These are phyloP conservation scores for Phytophthora rubi DNA, from an alignment of 352 stramenopile genomes.

Conservation along the genomic window DNA sequence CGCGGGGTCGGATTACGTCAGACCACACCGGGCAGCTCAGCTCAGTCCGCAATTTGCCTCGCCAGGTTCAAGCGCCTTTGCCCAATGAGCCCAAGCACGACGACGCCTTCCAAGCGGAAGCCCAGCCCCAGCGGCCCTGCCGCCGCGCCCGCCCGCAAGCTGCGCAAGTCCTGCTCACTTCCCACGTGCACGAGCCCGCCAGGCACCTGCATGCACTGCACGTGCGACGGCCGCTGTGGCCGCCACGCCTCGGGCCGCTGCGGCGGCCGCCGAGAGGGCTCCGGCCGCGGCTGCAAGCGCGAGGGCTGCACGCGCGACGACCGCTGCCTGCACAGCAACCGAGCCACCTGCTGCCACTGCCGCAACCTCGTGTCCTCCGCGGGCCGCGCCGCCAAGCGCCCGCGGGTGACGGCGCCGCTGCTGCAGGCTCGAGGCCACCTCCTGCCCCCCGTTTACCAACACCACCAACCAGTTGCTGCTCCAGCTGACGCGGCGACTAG, in stretches of 20 bases:
- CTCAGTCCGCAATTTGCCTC: slow-evolving; percentile 28
- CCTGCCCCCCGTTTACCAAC: slow-evolving; percentile 11
- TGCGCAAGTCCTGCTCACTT: slow-evolving; percentile 76
- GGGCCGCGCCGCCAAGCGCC: slow-evolving; percentile 46
- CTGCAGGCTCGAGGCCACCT: slow-evolving; percentile 15
- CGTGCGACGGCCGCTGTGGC: slow-evolving; percentile 77
- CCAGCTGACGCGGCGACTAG: slow-evolving; percentile 3
- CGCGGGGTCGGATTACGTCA: slow-evolving; percentile 18
- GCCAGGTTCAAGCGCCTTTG: not conserved
- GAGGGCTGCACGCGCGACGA: slow-evolving; percentile 67
- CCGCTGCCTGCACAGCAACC: slow-evolving; percentile 71
- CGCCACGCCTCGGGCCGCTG: slow-evolving; percentile 60
- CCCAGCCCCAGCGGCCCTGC: not conserved
- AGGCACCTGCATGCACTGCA: slow-evolving; percentile 83
- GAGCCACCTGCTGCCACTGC: slow-evolving; percentile 79
- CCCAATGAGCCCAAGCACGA: slow-evolving; percentile 12
- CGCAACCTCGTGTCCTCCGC: slow-evolving; percentile 77
- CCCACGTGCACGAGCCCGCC: slow-evolving; percentile 59
- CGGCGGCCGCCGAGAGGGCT: slow-evolving; percentile 67
- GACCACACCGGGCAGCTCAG: not conserved
- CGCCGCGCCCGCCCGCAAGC: slow-evolving; percentile 40
- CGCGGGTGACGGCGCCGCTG: slow-evolving; percentile 21
- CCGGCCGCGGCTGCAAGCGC: slow-evolving; percentile 68
- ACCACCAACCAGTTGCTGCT: slow-evolving; percentile 1
- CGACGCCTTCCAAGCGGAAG: not conserved